Evolutionary conservation across 1,284 basidiomycete genomes (phyloP).

Genomic region (Heliocybe sulcata): DNA sequence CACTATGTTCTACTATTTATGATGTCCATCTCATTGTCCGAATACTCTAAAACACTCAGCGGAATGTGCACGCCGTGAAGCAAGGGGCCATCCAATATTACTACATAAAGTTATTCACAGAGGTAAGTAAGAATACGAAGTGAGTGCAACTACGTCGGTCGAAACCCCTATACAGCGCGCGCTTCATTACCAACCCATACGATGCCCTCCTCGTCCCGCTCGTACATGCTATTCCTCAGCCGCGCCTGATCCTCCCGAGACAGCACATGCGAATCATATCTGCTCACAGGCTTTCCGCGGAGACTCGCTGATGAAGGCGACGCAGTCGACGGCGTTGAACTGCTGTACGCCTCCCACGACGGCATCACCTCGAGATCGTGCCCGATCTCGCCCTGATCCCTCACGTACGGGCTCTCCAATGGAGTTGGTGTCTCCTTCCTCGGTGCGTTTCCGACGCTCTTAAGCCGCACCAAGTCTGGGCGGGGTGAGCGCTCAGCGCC

Average conservation of each 20-base stretch:
- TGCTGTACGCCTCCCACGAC: neutral
- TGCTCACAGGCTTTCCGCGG: neutral
- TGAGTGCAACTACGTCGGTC: neutral
- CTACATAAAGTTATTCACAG: too few relatives aligned
- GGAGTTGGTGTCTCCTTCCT: slow-evolving; percentile 26
- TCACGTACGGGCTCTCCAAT: slow-evolving; percentile 7
- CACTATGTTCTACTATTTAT: neutral
- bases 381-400: neutral
- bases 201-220: neutral
- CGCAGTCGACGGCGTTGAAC: neutral
- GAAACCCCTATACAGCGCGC: neutral
- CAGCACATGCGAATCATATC: neutral
- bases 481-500: neutral
- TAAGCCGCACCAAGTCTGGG: slow-evolving; percentile 22
- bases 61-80: neutral
- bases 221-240: neutral
- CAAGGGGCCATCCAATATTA: too few relatives aligned
- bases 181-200: neutral
- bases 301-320: neutral
- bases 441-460: slow-evolving; percentile 34
- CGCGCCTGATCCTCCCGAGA: neutral
- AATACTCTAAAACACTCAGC: neutral
- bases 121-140: neutral
- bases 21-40: neutral
- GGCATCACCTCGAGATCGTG: neutral